Evolutionary conservation across 108 stramenopile genomes (phyloP).

Genomic region (Skeletonema tropicum): DNA sequence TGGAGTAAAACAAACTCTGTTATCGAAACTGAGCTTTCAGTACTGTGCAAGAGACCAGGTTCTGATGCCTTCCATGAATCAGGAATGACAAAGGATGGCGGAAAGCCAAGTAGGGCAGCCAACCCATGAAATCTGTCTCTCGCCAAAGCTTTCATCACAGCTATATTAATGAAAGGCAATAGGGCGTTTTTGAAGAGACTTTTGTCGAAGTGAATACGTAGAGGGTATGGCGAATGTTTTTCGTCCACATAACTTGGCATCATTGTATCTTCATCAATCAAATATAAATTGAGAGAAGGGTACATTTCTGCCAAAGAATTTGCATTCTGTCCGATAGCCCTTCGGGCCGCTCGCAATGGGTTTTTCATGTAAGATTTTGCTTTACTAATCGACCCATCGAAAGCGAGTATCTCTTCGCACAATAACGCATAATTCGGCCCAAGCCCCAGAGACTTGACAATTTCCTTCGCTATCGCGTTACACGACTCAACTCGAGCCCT

Average conservation of each 20-base stretch:
- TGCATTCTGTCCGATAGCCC: conserved; percentile 45
- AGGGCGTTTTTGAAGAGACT: conserved; percentile 37
- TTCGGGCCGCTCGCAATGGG: conserved; percentile 52
- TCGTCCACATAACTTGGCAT: conserved; percentile 43
- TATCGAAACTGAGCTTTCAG: conserved; percentile 23
- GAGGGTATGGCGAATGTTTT: conserved; percentile 33
- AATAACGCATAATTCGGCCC: conserved; percentile 27
- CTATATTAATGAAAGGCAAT: conserved; percentile 69
- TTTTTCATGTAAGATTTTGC: conserved; percentile 49
- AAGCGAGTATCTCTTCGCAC: conserved; percentile 41
- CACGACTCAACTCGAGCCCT: conserved; percentile 26
- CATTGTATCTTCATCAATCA: conserved; percentile 67
- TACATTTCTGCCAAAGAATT: conserved; percentile 42
- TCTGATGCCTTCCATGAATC: conserved; percentile 28
- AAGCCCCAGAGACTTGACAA: conserved; percentile 30
- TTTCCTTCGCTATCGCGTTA: conserved; percentile 25
- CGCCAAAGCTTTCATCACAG: conserved; percentile 44
- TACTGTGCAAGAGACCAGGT: conserved; percentile 34
- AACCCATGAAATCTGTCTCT: conserved; percentile 30
- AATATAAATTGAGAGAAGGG: conserved; percentile 54
- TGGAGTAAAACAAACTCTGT: conserved; percentile 45
- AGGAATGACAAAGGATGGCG: conserved; percentile 33
- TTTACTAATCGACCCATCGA: conserved; percentile 31
- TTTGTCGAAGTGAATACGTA: conserved; percentile 44
- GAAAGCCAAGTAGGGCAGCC: conserved; percentile 37